Conservation (phyloP, 768 basidiomycete genomes). For the Cyclocybe aegerita region DNA sequence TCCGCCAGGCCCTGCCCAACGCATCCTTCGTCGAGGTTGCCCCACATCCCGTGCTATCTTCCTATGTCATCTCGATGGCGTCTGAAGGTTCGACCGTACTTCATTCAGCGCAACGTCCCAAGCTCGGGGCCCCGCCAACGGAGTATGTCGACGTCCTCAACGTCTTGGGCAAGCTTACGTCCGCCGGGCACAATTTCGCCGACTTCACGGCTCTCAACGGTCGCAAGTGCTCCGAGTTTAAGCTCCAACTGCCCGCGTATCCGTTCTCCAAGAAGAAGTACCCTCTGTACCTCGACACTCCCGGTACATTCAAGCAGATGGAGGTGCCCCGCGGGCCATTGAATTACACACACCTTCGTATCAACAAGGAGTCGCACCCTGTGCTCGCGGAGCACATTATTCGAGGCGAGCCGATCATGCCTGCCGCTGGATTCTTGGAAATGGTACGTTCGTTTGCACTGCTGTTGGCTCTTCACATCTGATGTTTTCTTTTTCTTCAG, state of each 20-base stretch:
- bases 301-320: constrained; percentile 20
- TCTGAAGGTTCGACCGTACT: constrained; percentile 15
- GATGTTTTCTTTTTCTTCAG: constrained; percentile 17
- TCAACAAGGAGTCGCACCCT: constrained; percentile 37
- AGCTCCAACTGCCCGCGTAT: constrained; percentile 19
- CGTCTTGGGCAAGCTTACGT: constrained; percentile 25
- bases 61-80: constrained; percentile 26
- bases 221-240: constrained; percentile 12
- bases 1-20: constrained; percentile 18
- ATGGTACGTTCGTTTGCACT: constrained; percentile 27
- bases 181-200: constrained; percentile 27
- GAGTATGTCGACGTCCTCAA: constrained; percentile 26
- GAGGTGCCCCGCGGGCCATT: constrained; percentile 31
- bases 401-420: constrained; percentile 43
- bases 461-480: background rate
- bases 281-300: constrained; percentile 13
- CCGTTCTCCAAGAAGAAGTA: constrained; percentile 27
- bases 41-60: constrained; percentile 37
- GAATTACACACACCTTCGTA: constrained; percentile 30
- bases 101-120: constrained; percentile 26
- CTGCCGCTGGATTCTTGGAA: constrained; percentile 41
- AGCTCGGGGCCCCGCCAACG: constrained; percentile 10
- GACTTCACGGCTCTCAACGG: constrained; percentile 31
- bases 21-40: constrained; percentile 35
- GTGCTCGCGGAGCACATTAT: constrained; percentile 44